phyloP scores from a whole-genome alignment of 2,329 filamentous ascomycete species.

The Ophiocordyceps sinensis region DNA sequence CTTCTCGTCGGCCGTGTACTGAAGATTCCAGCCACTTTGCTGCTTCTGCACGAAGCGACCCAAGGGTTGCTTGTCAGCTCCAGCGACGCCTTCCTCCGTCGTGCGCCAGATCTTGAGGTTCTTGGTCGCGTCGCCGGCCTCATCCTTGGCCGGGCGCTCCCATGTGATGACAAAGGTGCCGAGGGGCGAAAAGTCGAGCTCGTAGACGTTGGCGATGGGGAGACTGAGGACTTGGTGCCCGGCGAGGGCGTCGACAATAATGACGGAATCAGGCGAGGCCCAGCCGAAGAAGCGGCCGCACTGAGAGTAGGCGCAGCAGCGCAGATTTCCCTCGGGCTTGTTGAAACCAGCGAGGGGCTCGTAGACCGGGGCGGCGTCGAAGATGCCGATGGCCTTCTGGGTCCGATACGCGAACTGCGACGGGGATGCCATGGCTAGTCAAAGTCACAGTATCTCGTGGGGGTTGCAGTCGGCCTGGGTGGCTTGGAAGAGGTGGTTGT shows the following conservation, averaged over 20 bases:
- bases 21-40: slow-evolving; percentile 91
- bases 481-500: background rate
- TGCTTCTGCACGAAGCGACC: slow-evolving; percentile 92
- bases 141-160: slow-evolving; percentile 88
- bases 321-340: slow-evolving; percentile 84
- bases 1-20: slow-evolving; percentile 88
- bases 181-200: slow-evolving; percentile 83
- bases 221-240: slow-evolving; percentile 64
- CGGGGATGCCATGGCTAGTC: slow-evolving; percentile 82
- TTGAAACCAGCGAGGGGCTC: slow-evolving; percentile 67
- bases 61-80: slow-evolving; percentile 55
- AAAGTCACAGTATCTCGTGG: slow-evolving; percentile 56
- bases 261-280: slow-evolving; percentile 78
- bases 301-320: slow-evolving; percentile 89
- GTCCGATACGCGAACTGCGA: slow-evolving; percentile 96
- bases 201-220: slow-evolving; percentile 72
- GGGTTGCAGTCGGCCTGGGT: slow-evolving; percentile 10
- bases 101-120: slow-evolving; percentile 96
- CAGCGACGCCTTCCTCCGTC: slow-evolving; percentile 50
- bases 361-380: slow-evolving; percentile 85
- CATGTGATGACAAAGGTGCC: slow-evolving; percentile 93
- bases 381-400: slow-evolving; percentile 87
- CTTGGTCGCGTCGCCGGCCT: slow-evolving; percentile 82
- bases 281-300: slow-evolving; percentile 95
- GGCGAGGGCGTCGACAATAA: slow-evolving; percentile 65